Evolutionary conservation across 371 early-diverging fungal genomes (phyloP).

Genomic region (Dichotomocladium elegans): DNA sequence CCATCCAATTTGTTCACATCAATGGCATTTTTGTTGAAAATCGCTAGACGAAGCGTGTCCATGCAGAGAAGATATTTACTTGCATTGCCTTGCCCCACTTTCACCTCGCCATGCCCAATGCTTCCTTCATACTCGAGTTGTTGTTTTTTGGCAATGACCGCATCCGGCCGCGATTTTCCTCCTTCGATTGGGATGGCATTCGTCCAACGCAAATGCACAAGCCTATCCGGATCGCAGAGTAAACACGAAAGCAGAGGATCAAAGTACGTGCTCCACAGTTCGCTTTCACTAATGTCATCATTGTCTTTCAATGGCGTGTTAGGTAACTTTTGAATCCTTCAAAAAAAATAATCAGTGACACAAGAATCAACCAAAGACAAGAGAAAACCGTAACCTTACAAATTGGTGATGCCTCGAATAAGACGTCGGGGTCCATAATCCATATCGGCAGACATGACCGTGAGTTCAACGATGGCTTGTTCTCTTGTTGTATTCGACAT

Average conservation of each 20-base stretch:
- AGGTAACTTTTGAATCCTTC: constrained; percentile 11
- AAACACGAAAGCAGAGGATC: constrained; percentile 27
- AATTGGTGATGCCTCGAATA: constrained; percentile 3
- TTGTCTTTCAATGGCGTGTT: constrained; percentile 9
- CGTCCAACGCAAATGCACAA: constrained; percentile 24
- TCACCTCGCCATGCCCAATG: constrained; percentile 13
- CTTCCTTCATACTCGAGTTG: constrained; percentile 1
- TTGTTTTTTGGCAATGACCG: constrained; percentile 19
- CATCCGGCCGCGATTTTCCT: constrained; percentile 25
- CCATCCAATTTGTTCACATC: constrained; percentile 20
- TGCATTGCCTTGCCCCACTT: constrained; percentile 10
- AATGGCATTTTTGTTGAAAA: constrained; percentile 28
- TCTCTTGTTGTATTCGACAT: constrained; percentile 10
- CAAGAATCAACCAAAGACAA: background rate
- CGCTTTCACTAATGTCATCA: constrained; percentile 18
- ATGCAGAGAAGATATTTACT: constrained; percentile 10
- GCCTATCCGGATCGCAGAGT: constrained; percentile 17
- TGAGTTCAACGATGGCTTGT: constrained; percentile 7
- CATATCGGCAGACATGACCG: constrained; percentile 11
- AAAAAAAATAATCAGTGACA: background rate
- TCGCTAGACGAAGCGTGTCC: constrained; percentile 19
- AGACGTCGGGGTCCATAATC: constrained; percentile 11
- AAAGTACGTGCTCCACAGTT: constrained; percentile 31
- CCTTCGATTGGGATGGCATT: constrained; percentile 17
- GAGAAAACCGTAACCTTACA: constrained; percentile 1